Evolutionary conservation across 2,329 filamentous ascomycete genomes (phyloP).

Genomic region (Cladosporium cucumerinum): DNA sequence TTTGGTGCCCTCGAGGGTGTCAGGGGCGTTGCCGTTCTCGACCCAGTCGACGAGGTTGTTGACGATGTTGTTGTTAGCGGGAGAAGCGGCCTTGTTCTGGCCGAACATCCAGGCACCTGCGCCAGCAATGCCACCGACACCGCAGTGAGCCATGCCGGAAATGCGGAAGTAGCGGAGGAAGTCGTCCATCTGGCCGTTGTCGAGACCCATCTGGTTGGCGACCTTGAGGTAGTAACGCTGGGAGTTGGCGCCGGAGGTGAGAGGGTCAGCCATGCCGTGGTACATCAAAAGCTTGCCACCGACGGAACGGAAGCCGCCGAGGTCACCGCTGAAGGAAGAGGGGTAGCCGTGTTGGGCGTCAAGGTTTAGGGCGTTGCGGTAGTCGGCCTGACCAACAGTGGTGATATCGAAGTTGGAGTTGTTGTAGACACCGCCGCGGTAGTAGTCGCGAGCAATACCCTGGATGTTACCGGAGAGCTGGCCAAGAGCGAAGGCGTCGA

Average conservation of each 20-base stretch:
- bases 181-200: slow-evolving; percentile 38
- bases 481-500: slow-evolving; percentile 36
- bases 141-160: slow-evolving; percentile 53
- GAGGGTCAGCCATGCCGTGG: slow-evolving; percentile 42
- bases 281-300: slow-evolving; percentile 46
- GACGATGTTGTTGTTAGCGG: slow-evolving; percentile 46
- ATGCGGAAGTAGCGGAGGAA: slow-evolving; percentile 51
- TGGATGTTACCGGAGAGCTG: slow-evolving; percentile 44
- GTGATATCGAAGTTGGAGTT: slow-evolving; percentile 43
- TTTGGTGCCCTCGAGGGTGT: slow-evolving; percentile 43
- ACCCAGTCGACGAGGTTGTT: slow-evolving; percentile 43
- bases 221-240: slow-evolving; percentile 51
- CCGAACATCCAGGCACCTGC: slow-evolving; percentile 44
- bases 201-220: slow-evolving; percentile 35
- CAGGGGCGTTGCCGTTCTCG: slow-evolving; percentile 31
- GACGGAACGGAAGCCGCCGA: slow-evolving; percentile 37
- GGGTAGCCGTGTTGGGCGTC: slow-evolving; percentile 43
- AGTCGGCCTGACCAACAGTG: slow-evolving; percentile 41
- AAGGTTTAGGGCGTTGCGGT: slow-evolving; percentile 35
- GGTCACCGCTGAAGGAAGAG: slow-evolving; percentile 39
- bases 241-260: slow-evolving; percentile 47
- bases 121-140: slow-evolving; percentile 41
- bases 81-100: slow-evolving; percentile 30
- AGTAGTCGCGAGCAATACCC: slow-evolving; percentile 48
- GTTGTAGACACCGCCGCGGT: slow-evolving; percentile 49